Evolutionary conservation across 345 rosid genomes (phyloP), one percentile per base, ranked within the genome.

Genomic region (Aquilaria sinensis): DNA sequence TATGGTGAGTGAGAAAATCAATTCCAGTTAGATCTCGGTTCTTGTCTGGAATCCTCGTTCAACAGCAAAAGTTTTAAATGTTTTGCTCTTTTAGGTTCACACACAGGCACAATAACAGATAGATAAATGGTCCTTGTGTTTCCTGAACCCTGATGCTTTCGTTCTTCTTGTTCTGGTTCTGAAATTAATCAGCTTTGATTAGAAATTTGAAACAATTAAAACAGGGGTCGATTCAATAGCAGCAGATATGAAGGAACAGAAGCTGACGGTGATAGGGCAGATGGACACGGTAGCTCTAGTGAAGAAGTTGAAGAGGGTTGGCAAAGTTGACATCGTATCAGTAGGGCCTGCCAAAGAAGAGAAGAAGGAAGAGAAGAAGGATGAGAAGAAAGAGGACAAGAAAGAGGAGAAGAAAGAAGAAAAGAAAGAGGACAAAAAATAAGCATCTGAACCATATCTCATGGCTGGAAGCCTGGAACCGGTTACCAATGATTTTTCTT

Each of bases 261-360:
- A 93, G 74, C 70, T 93, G 68, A 93, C 92, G 4, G 94, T 93
- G 78, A 75, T 82, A 53, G 98, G 98, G 65, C 23, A 31, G 65
- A 93, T 90, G 98, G 98, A 93, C 46, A 61, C 94, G 15, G 94
- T 86, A 67, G 94, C 92, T 12, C 85, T 90, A 64, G 89, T 74
- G 57, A 93, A 90, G 83, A 93, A 81, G 75, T 56, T 90, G 86
- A 93, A 86, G 85, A 93, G 88, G 64, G 94, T 93, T 6, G 98
- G 90, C 15, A 93, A 93, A 82, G 97, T 93, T 53, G 98, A 93
- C 73, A 72, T 90, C 33, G 33, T 88, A 45, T 86, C 94, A 3
- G 94, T 90, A 13, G 97, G 98, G 12, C 98, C 98, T 16, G 98
- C 97, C 3, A 89, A 92, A 56, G 98, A 85, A 59, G 96, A 88